Base-by-base conservation (phyloP, 768 basidiomycete genomes). In the Lactarius sanguifluus region DNA sequence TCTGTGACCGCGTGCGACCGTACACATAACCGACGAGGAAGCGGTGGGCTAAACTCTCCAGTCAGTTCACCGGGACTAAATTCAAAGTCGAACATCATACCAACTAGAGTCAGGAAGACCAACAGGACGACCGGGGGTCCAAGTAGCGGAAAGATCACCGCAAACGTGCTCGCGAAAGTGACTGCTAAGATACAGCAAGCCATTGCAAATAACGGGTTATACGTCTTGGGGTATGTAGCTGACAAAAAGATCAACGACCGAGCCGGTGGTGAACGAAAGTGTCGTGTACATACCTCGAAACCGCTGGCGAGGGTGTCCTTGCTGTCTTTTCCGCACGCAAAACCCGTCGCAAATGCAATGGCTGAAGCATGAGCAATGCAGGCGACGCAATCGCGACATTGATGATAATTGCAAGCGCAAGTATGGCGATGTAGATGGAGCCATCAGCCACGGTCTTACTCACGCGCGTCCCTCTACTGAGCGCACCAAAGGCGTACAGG, bases 1-100 rank as follows among this genome's bases (percentile, higher is more conserved):
- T 91, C 72, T 89, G 87, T 8, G 88, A 89, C 65, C 85, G 83
- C 30, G 86, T 87, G 47, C 88, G 82, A 1, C 83, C 89, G 72
- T 88, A 90, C 23, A 92, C 90, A 74, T 92, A 91, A 41, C 90
- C 88, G 66, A 91, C 79, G 61, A 92, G 82, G 77, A 85, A 92
- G 43, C 90, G 88, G 76, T 91, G 89, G n/a, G 91, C 91, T 90
- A 69, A 36, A 58, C 6, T 28, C 10, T 2, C 23, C n/a, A 50
- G 23, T 50, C 32, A 30, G 32, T 59, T 41, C n/a, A 30, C 28
- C n/a, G 20, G 10, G 23, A 32, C 28, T 3, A n/a, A 57, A 55
- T 9, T 56, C 5, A 59, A 61, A 36, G 38, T 45, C 41, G 43
- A 47, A 55, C 30, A 6, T 76, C 85, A 66, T 73, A 87, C 88